Conservation (phyloP, 2,329 filamentous ascomycete genomes). For the Dactylellina leptospora region DNA sequence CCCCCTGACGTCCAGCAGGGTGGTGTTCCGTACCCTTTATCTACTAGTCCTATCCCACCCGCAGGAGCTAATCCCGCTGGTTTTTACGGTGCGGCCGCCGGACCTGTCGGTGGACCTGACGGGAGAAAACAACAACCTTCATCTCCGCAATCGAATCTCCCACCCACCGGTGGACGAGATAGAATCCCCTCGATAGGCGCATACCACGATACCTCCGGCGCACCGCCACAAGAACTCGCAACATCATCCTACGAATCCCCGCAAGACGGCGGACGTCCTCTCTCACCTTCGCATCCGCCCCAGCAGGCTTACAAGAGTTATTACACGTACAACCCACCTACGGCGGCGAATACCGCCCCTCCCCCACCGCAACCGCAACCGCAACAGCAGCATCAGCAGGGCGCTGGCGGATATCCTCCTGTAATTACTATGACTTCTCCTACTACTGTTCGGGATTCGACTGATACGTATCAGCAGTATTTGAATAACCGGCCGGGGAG, state of each 20-base stretch:
- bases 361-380: conserved; percentile 28
- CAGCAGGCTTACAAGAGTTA: conserved; percentile 36
- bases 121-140: conserved; percentile 67
- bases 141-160: conserved; percentile 17
- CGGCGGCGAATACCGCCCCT: conserved; percentile 29
- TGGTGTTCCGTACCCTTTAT: conserved; percentile 65
- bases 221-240: conserved; percentile 76
- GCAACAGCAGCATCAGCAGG: conserved; percentile 39
- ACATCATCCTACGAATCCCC: conserved; percentile 79
- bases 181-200: conserved; percentile 40
- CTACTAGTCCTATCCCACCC: conserved; percentile 61
- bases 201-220: conserved; percentile 43
- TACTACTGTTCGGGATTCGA: conserved; percentile 50
- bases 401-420: conserved; percentile 45
- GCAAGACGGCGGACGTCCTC: conserved; percentile 61
- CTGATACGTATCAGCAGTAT: conserved; percentile 55
- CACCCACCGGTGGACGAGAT: conserved; percentile 22
- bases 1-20: conserved; percentile 58
- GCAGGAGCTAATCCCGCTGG: conserved; percentile 15
- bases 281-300: conserved; percentile 19
- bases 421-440: conserved; percentile 52
- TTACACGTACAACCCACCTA: conserved; percentile 32
- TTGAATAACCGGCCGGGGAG: conserved; percentile 55
- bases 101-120: conserved; percentile 69
- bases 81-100: conserved; percentile 28